Evolutionary conservation across 2,329 filamentous ascomycete genomes (phyloP).

Genomic region (Scedosporium dehoogii): DNA sequence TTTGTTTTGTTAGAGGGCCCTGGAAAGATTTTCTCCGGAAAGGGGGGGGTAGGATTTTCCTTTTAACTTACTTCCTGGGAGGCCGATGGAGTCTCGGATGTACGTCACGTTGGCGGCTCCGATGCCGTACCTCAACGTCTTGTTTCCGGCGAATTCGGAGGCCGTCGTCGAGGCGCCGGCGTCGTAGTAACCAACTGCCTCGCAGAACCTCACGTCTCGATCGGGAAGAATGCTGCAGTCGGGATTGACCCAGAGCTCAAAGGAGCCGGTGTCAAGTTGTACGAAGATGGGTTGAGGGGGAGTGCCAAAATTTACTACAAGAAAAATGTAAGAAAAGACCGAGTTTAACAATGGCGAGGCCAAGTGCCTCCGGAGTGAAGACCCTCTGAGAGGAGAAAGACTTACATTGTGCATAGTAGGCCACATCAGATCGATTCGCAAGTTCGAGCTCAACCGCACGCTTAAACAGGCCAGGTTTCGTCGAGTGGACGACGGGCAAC

Average conservation of each 20-base stretch:
- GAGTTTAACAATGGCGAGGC: constrained; percentile 1
- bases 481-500: constrained; percentile 20
- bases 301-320: constrained; percentile 36
- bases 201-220: constrained; percentile 33
- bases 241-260: constrained; percentile 55
- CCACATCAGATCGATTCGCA: constrained; percentile 41
- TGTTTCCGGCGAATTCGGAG: constrained; percentile 20
- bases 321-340: background rate
- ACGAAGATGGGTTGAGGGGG: constrained; percentile 43
- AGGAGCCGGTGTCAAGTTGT: constrained; percentile 50
- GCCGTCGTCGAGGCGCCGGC: constrained; percentile 29
- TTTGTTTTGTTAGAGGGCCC: background rate
- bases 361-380: background rate
- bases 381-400: constrained; percentile 1
- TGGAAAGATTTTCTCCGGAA: background rate
- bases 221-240: constrained; percentile 36
- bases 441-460: constrained; percentile 33
- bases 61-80: constrained; percentile 14
- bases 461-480: constrained; percentile 23
- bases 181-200: constrained; percentile 33
- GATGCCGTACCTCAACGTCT: constrained; percentile 39
- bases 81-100: constrained; percentile 32
- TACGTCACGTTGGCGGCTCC: constrained; percentile 41
- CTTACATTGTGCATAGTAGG: constrained; percentile 41
- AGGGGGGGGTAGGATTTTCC: no score